Evolutionary conservation across 305 asterid genomes (phyloP), one percentile per base, ranked within the genome.

Genomic region (Fraxinus albicans): DNA sequence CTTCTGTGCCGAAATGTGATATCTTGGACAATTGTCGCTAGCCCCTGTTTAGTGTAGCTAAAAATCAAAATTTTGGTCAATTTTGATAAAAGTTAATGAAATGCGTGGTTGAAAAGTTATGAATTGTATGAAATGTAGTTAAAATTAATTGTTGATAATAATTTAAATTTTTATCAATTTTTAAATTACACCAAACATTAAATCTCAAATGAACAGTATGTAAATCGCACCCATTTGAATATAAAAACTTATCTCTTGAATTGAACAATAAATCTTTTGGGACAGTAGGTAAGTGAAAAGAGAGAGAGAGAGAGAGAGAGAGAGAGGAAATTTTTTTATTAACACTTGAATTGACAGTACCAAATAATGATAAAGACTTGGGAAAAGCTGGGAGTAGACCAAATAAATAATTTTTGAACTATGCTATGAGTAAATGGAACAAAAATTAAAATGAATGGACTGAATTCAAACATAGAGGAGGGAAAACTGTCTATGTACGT

Each of bases 241-340:
- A 53, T 53, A 5, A 53, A 53, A n/a, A 53, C 0, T 17, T 53
- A 19, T 63, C 70, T 60, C 31, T 60, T 60, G 29, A 60, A 21
- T 60, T 19, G 15, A 60, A 15, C 33, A 60, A 60, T 21, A 19
- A 21, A 60, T 60, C 29, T 21, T 6, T 60, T 19, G 33, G 6
- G 33, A 60, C 31, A 0, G 72, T 60, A 23, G 3, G 5, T 2
- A 47, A 47, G 58, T 47, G 58, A 1, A 47, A 44, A 34, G 4
- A 0, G 1, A 35, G 0, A 6, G 0, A 35, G 1, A 1, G 6
- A 35, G 40, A 34, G 4, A 0, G 1, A 35, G 0, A 6, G 0
- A 35, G 1, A 1, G 6, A 35, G 40, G n/a, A n/a, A n/a, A n/a
- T n/a, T n/a, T n/a, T n/a, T n/a, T n/a, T 44, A 44, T 4, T 47